Base-by-base conservation (phyloP, 2,329 filamentous ascomycete species). In the Moelleriella libera region DNA sequence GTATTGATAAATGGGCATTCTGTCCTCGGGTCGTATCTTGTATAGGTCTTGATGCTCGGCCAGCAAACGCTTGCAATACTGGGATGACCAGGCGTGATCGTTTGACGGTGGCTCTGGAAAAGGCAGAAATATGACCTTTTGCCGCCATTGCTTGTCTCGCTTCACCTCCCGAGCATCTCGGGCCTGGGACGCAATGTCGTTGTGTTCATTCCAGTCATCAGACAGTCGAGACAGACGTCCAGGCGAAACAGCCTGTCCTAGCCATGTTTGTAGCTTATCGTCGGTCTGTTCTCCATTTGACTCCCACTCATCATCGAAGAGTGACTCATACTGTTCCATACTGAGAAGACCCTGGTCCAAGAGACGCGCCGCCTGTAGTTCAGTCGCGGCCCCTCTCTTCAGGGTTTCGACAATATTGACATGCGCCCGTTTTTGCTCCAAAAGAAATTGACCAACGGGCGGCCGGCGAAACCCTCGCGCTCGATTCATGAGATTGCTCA, bases 251-350 rank as follows among this genome's bases (percentile, higher is more conserved):
- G 32, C 12, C 12, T 37, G 32, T 37, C 51, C 52, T 4, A 57
- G 49, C 55, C 55, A 57, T 14, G 43, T 45, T 8, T 47, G 21
- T 2, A 54, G 30, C 6, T 48, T 34, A 14, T 47, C 39, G 5
- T 29, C 21, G 2, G 34, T 30, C 12, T 45, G 28, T 21, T 47
- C 37, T 2, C 52, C 52, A 3, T 47, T 46, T 3, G 49, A 40
- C 12, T 54, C 54, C 63, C 65, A 66, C 1, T 73, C 69, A 2
- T 73, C 69, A 2, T 74, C 74, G 21, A 63, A 62, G 1, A 92
- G 64, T 1, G 80, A 85, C 0, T 78, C 63, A 12, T 72, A 69
- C 57, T 94, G 88, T 0, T 67, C 63, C 39, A 75, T 53, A 0
- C 74, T 82, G 46, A 94, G 72, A 1, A 89, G 54, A 0, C 68